A percentile compares a stretch with the other conserved stretches of the same genome.
Conservation (phyloP, 768 basidiomycete species). For the Auricularia auricula-judae region DNA sequence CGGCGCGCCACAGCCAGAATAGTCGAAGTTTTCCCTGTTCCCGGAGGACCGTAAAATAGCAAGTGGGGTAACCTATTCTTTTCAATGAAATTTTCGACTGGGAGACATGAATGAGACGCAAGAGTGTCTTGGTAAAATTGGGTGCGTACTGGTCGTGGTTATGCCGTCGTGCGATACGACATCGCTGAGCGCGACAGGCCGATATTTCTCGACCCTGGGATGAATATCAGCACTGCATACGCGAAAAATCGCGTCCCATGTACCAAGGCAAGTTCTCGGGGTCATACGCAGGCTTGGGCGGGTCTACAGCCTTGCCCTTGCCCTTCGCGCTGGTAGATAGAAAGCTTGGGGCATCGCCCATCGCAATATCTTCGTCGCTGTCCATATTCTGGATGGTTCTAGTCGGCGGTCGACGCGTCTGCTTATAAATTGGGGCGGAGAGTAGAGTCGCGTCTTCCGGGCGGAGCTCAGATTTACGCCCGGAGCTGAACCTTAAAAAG, state of each 20-base stretch:
- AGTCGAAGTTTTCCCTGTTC: slow-evolving; percentile 96
- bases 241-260: slow-evolving; percentile 13
- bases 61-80: slow-evolving; percentile 91
- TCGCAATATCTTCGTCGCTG: slow-evolving; percentile 46
- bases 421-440: background rate
- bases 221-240: background rate
- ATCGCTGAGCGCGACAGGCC: slow-evolving; percentile 83
- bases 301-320: slow-evolving; percentile 54
- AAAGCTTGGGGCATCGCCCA: slow-evolving; percentile 28
- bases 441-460: background rate
- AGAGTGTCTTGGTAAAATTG: background rate
- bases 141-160: slow-evolving; percentile 72
- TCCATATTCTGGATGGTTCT: slow-evolving; percentile 30
- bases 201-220: slow-evolving; percentile 92
- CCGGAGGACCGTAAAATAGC: slow-evolving; percentile 95
- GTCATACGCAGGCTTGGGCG: slow-evolving; percentile 25
- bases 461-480: background rate
- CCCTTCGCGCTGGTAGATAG: slow-evolving; percentile 38
- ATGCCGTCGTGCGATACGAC: slow-evolving; percentile 97
- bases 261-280: slow-evolving; percentile 81
- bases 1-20: slow-evolving; percentile 91
- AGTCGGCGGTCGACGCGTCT: background rate
- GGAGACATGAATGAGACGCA: background rate
- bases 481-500: background rate
- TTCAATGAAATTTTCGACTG: slow-evolving; percentile 95